Evolutionary conservation across 495 filamentous ascomycete genomes (phyloP).

Genomic region (Xylaria bambusicola): DNA sequence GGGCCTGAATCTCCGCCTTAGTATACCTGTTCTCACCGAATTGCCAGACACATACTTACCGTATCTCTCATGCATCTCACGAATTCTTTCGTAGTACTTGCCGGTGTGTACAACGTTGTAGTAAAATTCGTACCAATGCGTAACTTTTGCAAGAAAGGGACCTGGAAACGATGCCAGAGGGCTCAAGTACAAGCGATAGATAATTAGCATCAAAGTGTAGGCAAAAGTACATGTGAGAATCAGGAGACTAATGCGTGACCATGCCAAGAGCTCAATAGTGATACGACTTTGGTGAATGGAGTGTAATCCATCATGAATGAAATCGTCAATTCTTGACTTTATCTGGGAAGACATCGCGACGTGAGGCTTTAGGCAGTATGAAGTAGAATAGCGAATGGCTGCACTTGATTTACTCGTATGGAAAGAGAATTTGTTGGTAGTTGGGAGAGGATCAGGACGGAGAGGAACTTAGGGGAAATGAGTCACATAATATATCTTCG

Average conservation of each 20-base stretch:
- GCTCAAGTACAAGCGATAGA: constrained; percentile 53
- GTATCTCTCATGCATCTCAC: constrained; percentile 18
- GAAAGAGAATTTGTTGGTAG: too few species aligned
- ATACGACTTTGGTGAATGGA: too few species aligned
- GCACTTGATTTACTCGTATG: too few species aligned
- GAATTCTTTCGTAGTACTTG: constrained; percentile 19
- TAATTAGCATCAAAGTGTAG: constrained; percentile 8
- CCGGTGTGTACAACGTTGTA: constrained; percentile 23
- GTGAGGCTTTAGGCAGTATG: too few species aligned
- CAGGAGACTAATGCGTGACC: background rate
- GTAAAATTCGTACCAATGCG: constrained; percentile 46
- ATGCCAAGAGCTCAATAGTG: background rate
- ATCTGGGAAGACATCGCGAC: too few species aligned
- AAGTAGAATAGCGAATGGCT: too few species aligned
- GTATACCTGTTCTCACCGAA: background rate
- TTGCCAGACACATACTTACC: background rate
- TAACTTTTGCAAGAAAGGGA: constrained; percentile 52
- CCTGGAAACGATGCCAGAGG: constrained; percentile 53
- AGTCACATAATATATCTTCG: too few species aligned
- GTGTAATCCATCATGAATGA: background rate
- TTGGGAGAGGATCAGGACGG: too few species aligned
- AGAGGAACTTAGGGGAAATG: too few species aligned
- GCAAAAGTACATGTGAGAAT: background rate
- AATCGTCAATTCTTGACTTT: background rate
- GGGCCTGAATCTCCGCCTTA: constrained; percentile 24